Conservation (phyloP, 1,139 yeast species). For the Sugiyamaella japonica region DNA sequence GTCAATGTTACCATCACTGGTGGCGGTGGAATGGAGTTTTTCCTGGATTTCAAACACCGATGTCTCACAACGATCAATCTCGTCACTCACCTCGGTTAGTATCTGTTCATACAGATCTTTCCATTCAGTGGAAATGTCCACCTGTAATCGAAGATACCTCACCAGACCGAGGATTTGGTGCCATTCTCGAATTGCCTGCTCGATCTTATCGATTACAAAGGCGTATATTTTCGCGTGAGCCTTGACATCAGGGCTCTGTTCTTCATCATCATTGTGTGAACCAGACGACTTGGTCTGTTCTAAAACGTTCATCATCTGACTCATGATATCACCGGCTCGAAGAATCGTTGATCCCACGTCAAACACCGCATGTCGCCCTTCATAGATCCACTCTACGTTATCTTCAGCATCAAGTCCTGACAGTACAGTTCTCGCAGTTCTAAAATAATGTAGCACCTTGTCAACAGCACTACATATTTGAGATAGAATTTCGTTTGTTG, state of each 20-base stretch:
- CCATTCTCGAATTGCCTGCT: slow-evolving; percentile 37
- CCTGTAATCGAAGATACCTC: slow-evolving; percentile 45
- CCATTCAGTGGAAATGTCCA: slow-evolving; percentile 59
- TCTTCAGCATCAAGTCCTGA: slow-evolving; percentile 30
- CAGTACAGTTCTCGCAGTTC: slow-evolving; percentile 27
- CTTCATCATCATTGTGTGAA: slow-evolving; percentile 27
- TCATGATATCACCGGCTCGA: slow-evolving; percentile 50
- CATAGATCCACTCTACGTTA: slow-evolving; percentile 50
- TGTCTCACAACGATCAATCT: slow-evolving; percentile 50
- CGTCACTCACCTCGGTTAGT: slow-evolving; percentile 52
- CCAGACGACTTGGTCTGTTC: slow-evolving; percentile 33
- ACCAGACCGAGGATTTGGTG: slow-evolving; percentile 46
- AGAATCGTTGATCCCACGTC: slow-evolving; percentile 47
- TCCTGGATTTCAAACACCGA: slow-evolving; percentile 40
- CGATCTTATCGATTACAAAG: slow-evolving; percentile 29
- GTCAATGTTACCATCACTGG: slow-evolving; percentile 16
- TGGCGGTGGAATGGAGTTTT: slow-evolving; percentile 20
- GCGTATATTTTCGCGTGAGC: slow-evolving; percentile 16
- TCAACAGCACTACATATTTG: slow-evolving; percentile 23
- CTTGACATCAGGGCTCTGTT: slow-evolving; percentile 6
- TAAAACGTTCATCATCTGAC: slow-evolving; percentile 45
- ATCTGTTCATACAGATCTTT: slow-evolving; percentile 56
- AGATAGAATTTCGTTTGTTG: neutral
- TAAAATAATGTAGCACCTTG: slow-evolving; percentile 28
- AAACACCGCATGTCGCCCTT: slow-evolving; percentile 48